Base-by-base conservation (phyloP, 148 eudicot species). In the Cornus florida region DNA sequence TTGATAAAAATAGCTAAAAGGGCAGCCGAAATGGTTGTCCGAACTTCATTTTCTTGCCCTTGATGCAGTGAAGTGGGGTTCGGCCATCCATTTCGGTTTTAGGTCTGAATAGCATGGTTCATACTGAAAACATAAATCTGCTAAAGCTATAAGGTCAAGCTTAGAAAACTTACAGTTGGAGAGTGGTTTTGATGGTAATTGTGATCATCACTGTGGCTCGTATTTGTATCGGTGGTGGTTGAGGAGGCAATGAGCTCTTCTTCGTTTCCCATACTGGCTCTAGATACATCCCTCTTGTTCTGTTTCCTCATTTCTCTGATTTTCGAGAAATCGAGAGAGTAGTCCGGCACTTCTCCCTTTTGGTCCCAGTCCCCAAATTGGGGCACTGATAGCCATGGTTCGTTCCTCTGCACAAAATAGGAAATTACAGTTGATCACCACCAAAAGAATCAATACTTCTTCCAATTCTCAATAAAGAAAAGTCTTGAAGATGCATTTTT, bases 331-430 rank as follows among this genome's bases (percentile, higher is more conserved):
- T 95, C 98, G 74, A 95, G 75, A 3, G 98, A 95, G 93, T 95
- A 93, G 79, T 95, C 97, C 5, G 96, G 94, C 78, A 91, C 53
- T 31, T 67, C 83, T 12, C 96, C 98, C 87, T 95, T 93, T 80
- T 90, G 96, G 38, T 95, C 98, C 98, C 98, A 95, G 67, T 95
- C 98, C 64, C 98, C 98, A 75, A 95, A 93, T 81, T 95, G 97
- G 59, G 98, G 98, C 79, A 95, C 98, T 38, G 97, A 95, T 88
- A 95, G 79, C 98, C 98, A 95, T 32, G 95, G 82, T 69, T 84
- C 81, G 83, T 82, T 88, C 68, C 75, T 93, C 99, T 95, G 84
- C 79, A 80, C 46, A 64, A 53, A 11, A 67, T 41, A 73, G 2
- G 2, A 20, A 64, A 60, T 10, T 24, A 10, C 10, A 56, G 32